Percentiles rank a stretch among this genome's conserved stretches.
These are phyloP conservation scores for Ceratobasidium theobromae DNA, from an alignment of 1,284 basidiomycete genomes.

Conservation along the genomic window DNA sequence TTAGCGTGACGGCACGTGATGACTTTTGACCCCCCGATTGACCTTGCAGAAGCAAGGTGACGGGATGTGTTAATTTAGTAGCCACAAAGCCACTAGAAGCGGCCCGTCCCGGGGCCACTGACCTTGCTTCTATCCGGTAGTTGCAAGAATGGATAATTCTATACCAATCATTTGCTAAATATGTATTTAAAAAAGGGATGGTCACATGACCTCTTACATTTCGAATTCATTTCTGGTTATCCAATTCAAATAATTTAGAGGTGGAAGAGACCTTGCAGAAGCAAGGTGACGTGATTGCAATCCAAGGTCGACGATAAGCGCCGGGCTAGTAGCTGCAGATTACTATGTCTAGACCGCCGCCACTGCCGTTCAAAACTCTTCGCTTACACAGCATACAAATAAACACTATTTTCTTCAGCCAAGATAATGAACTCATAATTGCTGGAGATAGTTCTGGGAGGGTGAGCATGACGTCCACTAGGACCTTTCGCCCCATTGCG, in stretches of 20 bases:
- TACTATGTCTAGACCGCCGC: conserved; percentile 38
- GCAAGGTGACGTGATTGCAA: too few relatives aligned
- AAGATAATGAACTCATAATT: conserved; percentile 73
- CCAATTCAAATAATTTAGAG: too few relatives aligned
- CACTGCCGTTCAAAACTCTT: conserved; percentile 69
- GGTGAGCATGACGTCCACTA: conserved; percentile 71
- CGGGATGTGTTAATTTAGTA: too few relatives aligned
- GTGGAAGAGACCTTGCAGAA: too few relatives aligned
- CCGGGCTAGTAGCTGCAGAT: background rate
- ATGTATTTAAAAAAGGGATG: background rate
- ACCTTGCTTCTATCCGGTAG: too few relatives aligned
- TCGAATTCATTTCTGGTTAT: too few relatives aligned
- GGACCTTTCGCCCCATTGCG: conserved; percentile 65
- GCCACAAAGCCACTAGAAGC: too few relatives aligned
- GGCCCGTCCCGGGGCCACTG: too few relatives aligned
- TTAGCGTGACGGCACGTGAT: too few relatives aligned
- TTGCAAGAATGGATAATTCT: background rate
- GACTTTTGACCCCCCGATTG: too few relatives aligned
- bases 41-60: too few relatives aligned
- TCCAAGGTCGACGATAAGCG: background rate
- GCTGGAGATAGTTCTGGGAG: conserved; percentile 76
- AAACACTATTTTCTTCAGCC: conserved; percentile 58
- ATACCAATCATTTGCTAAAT: background rate
- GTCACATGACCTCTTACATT: background rate
- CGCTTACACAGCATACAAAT: conserved; percentile 67